Percentiles rank a stretch among this genome's conserved stretches.
Evolutionary conservation across 352 stramenopile genomes (phyloP).

Genomic region (Pythium periplocum): DNA sequence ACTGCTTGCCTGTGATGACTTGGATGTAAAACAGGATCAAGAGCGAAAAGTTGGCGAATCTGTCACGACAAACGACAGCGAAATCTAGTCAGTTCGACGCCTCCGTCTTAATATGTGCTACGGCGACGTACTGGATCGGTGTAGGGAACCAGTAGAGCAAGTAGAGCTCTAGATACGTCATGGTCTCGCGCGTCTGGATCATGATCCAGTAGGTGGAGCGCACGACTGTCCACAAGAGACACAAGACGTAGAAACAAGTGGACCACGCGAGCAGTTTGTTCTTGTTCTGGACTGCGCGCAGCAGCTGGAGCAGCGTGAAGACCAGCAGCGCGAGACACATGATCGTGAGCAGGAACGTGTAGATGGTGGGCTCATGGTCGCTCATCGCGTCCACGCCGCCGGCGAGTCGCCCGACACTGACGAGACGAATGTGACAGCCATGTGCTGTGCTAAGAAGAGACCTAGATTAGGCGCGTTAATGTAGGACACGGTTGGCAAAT

Average conservation of each 20-base stretch:
- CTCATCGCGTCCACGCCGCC: constrained; percentile 14
- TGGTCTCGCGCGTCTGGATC: constrained; percentile 63
- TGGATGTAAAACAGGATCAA: constrained; percentile 88
- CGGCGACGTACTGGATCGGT: constrained; percentile 54
- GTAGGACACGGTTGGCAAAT: no score
- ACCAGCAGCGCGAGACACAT: constrained; percentile 74
- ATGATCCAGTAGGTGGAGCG: constrained; percentile 82
- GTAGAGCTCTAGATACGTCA: constrained; percentile 81
- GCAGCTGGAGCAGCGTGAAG: constrained; percentile 65
- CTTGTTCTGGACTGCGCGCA: constrained; percentile 63
- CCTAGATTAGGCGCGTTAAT: no score
- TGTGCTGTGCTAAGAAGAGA: no score
- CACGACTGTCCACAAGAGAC: constrained; percentile 78
- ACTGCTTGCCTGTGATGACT: constrained; percentile 74
- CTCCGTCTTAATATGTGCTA: no score
- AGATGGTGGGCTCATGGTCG: constrained; percentile 49
- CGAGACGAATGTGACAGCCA: no score
- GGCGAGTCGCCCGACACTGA: neutral
- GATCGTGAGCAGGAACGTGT: constrained; percentile 70
- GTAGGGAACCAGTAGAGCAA: constrained; percentile 84
- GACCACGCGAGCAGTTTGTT: constrained; percentile 84
- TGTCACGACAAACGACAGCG: constrained; percentile 4
- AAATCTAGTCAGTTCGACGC: no score
- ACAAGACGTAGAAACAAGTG: constrained; percentile 76
- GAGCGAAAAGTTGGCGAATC: constrained; percentile 85